Base-by-base conservation (phyloP, 768 basidiomycete genomes). In the Hypholoma sublateritium region DNA sequence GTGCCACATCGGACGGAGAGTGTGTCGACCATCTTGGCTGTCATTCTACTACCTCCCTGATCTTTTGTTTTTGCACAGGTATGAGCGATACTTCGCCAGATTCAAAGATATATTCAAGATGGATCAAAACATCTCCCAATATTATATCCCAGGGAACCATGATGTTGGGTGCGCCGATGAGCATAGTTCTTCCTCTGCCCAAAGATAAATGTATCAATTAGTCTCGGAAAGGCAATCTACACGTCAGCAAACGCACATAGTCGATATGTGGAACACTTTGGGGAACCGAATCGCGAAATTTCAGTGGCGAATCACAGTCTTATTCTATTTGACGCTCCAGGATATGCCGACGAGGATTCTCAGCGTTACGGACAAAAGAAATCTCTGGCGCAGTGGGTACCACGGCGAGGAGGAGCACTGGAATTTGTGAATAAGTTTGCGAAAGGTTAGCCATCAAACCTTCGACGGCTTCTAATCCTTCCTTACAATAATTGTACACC, bases 111-210 rank as follows among this genome's bases (percentile, higher is more conserved):
- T 94, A 34, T 95, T 96, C 72, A 70, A 75, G 25, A 56, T 74
- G 19, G 70, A 79, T 5, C 61, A 75, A 9, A 60, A 69, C 16
- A 74, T 82, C 3, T 86, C 88, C 0, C 74, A 78, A 57, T 88
- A 86, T 70, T 89, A 85, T 66, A 79, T 95, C 25, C 88, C 94
- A 2, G 96, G 96, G 5, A 98, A 98, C 67, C 94, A 95, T 66
- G 96, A 98, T 65, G 78, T 89, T 34, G 91, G 90, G 85, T 91
- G 68, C 56, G 79, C 43, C 32, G 22, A 25, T 19, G 21, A 25
- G 8, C 32, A 14, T 45, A 9, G 22, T 37, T 48, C 50, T 7
- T 59, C 53, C 25, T 24, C 25, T 13, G 6, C 58, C 28, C 61
- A 67, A 4, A 50, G 59, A n/a, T 63, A 50, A 46, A 17, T 6